These are phyloP conservation scores for Stachybotrys chlorohalonatus DNA, from an alignment of 2,329 filamentous ascomycete species.

Conservation along the genomic window DNA sequence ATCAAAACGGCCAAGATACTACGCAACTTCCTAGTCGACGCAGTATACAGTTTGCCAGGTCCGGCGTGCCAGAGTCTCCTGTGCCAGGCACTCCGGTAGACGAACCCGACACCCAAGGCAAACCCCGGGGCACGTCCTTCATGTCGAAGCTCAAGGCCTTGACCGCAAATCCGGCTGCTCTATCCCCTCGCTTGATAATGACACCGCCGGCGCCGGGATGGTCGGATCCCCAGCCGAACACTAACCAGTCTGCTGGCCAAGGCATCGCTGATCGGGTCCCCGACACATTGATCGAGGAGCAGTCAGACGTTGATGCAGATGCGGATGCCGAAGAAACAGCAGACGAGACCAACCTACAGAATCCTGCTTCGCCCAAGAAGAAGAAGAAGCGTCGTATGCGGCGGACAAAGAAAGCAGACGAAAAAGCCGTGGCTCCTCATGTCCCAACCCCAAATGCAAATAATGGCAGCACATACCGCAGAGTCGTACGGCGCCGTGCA, in stretches of 20 bases:
- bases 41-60: constrained; percentile 68
- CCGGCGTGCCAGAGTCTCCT: constrained; percentile 39
- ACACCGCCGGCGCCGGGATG: constrained; percentile 19
- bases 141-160: constrained; percentile 74
- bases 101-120: constrained; percentile 50
- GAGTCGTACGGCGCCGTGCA: constrained; percentile 51
- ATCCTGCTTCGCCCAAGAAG: constrained; percentile 31
- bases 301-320: constrained; percentile 30
- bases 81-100: constrained; percentile 59
- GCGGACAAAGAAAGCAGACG: constrained; percentile 44
- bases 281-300: constrained; percentile 42
- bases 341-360: constrained; percentile 55
- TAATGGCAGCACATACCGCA: constrained; percentile 29
- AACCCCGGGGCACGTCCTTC: constrained; percentile 55
- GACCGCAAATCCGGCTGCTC: constrained; percentile 42
- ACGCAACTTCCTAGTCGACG: constrained; percentile 21
- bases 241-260: constrained; percentile 37
- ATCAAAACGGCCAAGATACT: background rate
- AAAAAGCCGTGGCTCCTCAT: constrained; percentile 56
- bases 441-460: constrained; percentile 29
- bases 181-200: constrained; percentile 33
- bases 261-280: constrained; percentile 40
- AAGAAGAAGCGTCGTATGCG: constrained; percentile 56
- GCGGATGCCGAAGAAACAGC: constrained; percentile 80
- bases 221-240: constrained; percentile 27